phyloP scores from a whole-genome alignment of 2,329 filamentous ascomycete genomes.

The Pseudohalonectria lignicola region DNA sequence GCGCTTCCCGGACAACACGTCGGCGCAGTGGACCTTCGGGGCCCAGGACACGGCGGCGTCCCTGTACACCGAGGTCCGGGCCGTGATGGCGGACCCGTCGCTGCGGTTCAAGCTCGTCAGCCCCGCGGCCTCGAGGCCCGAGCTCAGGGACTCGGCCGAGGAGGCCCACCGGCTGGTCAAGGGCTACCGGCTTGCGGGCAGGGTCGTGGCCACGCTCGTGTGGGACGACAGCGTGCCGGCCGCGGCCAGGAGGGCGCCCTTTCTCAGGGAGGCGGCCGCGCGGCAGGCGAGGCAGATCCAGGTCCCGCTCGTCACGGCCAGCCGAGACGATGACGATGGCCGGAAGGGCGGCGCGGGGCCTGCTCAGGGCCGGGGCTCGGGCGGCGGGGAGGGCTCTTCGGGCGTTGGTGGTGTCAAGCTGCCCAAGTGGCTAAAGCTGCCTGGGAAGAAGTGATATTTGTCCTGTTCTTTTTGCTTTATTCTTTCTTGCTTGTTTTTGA shows the following conservation, averaged over 20 bases:
- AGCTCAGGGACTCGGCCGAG: constrained; percentile 31
- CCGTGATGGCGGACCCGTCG: constrained; percentile 52
- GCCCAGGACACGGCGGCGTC: constrained; percentile 56
- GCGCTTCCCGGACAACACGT: constrained; percentile 78
- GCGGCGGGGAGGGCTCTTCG: constrained; percentile 18
- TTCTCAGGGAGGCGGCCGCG: constrained; percentile 47
- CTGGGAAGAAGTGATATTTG: constrained; percentile 53
- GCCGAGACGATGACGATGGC: constrained; percentile 25
- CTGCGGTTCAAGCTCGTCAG: constrained; percentile 65
- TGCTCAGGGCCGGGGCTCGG: constrained; percentile 12
- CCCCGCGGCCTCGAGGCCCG: constrained; percentile 33
- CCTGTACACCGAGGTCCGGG: constrained; percentile 65
- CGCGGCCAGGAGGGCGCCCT: constrained; percentile 40
- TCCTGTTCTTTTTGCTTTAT: too few relatives aligned
- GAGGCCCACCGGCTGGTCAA: constrained; percentile 52
- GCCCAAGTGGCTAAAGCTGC: constrained; percentile 64
- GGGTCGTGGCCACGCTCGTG: constrained; percentile 63
- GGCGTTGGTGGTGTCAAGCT: constrained; percentile 27
- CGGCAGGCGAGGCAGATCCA: constrained; percentile 56
- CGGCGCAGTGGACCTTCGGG: constrained; percentile 61
- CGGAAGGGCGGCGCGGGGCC: constrained; percentile 5
- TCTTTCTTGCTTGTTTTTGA: constrained; percentile 5
- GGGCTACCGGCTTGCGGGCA: constrained; percentile 58
- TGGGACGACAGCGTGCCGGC: constrained; percentile 58
- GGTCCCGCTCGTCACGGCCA: constrained; percentile 43